Evolutionary conservation across 768 basidiomycete species (phyloP), one percentile per base, ranked within the genome.

Genomic region (Saitozyma podzolica): DNA sequence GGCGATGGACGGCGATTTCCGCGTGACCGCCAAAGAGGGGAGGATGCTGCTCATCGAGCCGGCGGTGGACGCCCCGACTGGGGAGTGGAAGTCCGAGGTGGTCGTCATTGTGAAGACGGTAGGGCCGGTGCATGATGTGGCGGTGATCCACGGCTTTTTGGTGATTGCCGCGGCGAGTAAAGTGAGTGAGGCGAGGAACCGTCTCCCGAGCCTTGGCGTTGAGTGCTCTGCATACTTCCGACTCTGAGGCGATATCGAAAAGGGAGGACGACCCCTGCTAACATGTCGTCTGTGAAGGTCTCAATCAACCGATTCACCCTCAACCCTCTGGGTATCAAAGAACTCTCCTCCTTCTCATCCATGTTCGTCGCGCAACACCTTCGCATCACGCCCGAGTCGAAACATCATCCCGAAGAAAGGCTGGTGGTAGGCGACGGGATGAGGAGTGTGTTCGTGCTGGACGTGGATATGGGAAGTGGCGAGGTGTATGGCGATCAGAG

Each of bases 361-460:
- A 66, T 70, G 5, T 79, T 77, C 65, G 59, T 76, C 17, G 76
- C 76, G 10, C 64, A 69, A 6, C 70, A 73, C 43, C 63, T 79
- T n/a, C 52, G 58, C 19, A 66, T 75, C 51, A 54, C 61, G 11
- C 66, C 62, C 10, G 55, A 50, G 49, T 54, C 58, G 4, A 58
- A 66, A n/a, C 8, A 61, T 16, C 47, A 60, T 37, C 14, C 53
- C 8, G 67, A 68, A 11, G 67, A 76, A 45, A 55, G 76, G 14
- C 56, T 79, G 43, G 67, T 77, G 40, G 62, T 77, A 8, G 78
- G 78, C 2, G 78, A 79, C 59, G 73, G 76, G 11, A 72, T 77
- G 70, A 50, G 76, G 39, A 79, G 78, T 62, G 59, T 79, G 9
- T 76, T 72, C 50, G 67, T 68, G 2, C 66, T 79, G 3, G 68